Conservation (phyloP, 495 filamentous ascomycete genomes). For the Penicillium dipodomyicola region DNA sequence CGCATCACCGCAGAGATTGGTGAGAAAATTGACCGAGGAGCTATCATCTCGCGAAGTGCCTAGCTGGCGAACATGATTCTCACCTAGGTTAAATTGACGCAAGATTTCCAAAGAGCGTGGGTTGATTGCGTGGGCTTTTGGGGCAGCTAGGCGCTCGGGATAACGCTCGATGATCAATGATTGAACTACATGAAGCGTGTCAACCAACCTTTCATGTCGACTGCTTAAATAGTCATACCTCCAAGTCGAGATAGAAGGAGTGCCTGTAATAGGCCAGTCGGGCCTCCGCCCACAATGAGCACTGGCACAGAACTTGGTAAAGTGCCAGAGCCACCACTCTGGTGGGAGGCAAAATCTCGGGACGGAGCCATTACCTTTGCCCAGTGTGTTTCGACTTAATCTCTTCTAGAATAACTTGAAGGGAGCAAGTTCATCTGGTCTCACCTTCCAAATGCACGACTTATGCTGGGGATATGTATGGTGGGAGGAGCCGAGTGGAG, state of each 20-base stretch:
- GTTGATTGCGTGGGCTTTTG: slow-evolving; percentile 32
- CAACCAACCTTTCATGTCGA: neutral
- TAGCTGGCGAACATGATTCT: slow-evolving; percentile 26
- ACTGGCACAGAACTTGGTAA: slow-evolving; percentile 22
- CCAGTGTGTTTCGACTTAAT: too few species aligned
- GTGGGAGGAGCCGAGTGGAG: neutral
- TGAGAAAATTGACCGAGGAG: slow-evolving; percentile 33
- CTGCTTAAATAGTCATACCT: slow-evolving; percentile 7
- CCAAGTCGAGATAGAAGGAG: slow-evolving; percentile 27
- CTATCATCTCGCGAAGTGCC: slow-evolving; percentile 26
- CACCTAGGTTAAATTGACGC: slow-evolving; percentile 29
- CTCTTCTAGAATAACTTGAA: neutral
- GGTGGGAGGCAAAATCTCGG: neutral
- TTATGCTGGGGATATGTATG: neutral
- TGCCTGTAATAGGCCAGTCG: slow-evolving; percentile 30
- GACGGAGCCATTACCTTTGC: slow-evolving; percentile 4
- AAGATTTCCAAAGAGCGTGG: slow-evolving; percentile 32
- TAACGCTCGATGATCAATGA: slow-evolving; percentile 30
- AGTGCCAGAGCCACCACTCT: neutral
- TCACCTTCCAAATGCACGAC: neutral
- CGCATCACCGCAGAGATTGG: slow-evolving; percentile 24
- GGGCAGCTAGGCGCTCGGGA: slow-evolving; percentile 24
- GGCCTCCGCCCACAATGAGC: slow-evolving; percentile 39
- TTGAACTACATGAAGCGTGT: slow-evolving; percentile 15
- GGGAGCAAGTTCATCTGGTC: neutral